phyloP scores from a whole-genome alignment of 805 yeast species.

The Metschnikowia borealis region DNA sequence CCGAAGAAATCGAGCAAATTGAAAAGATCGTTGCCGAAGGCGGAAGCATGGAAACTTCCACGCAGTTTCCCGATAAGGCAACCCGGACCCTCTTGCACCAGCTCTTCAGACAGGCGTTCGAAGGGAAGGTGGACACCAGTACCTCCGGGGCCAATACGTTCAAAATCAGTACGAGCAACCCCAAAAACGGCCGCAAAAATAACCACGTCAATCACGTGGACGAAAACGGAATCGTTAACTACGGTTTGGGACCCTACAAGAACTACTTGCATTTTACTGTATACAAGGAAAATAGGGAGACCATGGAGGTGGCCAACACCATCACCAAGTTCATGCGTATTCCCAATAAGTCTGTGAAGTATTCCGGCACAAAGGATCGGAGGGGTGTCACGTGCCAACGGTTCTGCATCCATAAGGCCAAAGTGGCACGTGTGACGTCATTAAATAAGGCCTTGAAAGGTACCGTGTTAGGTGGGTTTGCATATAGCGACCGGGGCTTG shows the following conservation, averaged over 20 bases:
- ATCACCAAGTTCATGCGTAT: constrained; percentile 69
- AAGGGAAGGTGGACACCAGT: constrained; percentile 69
- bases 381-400: constrained; percentile 93
- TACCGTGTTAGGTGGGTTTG: constrained; percentile 74
- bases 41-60: constrained; percentile 52
- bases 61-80: constrained; percentile 60
- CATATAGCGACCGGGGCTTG: constrained; percentile 58
- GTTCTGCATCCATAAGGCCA: constrained; percentile 62
- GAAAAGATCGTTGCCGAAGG: constrained; percentile 54
- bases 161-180: constrained; percentile 49
- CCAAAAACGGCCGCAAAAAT: constrained; percentile 36
- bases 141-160: constrained; percentile 70
- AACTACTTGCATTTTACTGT: constrained; percentile 71
- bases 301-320: constrained; percentile 88
- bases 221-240: constrained; percentile 54
- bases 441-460: constrained; percentile 75
- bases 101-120: constrained; percentile 67
- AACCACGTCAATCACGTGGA: constrained; percentile 38
- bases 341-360: constrained; percentile 67
- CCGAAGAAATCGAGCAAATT: constrained; percentile 53
- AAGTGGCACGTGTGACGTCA: constrained; percentile 69
- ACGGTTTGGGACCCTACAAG: constrained; percentile 70
- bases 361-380: constrained; percentile 96
- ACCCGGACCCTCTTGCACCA: constrained; percentile 78
- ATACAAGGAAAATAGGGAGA: constrained; percentile 93